Conservation (phyloP, 1,139 yeast genomes). For the Blastobotrys apis region DNA sequence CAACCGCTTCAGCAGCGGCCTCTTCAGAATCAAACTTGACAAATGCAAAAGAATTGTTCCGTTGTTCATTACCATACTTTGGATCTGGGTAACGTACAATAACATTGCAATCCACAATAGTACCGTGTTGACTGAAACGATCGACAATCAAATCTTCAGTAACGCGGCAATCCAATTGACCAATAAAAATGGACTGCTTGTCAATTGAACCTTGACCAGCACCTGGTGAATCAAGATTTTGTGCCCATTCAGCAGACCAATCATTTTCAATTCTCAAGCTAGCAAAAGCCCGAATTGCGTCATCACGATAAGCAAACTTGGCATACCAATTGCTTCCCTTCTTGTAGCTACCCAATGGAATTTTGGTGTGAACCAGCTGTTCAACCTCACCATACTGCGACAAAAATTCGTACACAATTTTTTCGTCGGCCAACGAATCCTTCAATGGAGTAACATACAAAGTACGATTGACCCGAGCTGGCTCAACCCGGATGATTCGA, state of each 20-base stretch:
- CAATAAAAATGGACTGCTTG: constrained; percentile 68
- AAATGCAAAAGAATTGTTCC: constrained; percentile 62
- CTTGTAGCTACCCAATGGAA: constrained; percentile 15
- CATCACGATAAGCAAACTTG: constrained; percentile 80
- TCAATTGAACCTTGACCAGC: constrained; percentile 48
- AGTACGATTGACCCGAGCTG: constrained; percentile 87
- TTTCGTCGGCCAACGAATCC: constrained; percentile 25
- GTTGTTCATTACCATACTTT: neutral
- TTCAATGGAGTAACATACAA: constrained; percentile 41
- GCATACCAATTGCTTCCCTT: constrained; percentile 61
- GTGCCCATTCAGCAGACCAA: constrained; percentile 78
- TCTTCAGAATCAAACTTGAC: constrained; percentile 58
- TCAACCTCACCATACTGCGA: constrained; percentile 70
- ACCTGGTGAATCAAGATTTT: constrained; percentile 46
- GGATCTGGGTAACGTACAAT: constrained; percentile 17
- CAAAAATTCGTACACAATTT: constrained; percentile 41
- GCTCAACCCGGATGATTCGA: constrained; percentile 78
- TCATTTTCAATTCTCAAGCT: constrained; percentile 18
- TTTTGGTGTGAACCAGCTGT: constrained; percentile 41
- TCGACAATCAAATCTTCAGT: constrained; percentile 52
- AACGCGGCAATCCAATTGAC: constrained; percentile 57
- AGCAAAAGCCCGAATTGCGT: constrained; percentile 85
- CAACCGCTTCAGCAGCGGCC: constrained; percentile 30
- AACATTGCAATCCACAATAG: constrained; percentile 41
- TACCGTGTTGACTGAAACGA: constrained; percentile 66